A percentile compares a stretch with the other conserved stretches of the same genome.
Conservation (phyloP, 176 grass and related monocot genomes). For the Eragrostis nindensis region DNA sequence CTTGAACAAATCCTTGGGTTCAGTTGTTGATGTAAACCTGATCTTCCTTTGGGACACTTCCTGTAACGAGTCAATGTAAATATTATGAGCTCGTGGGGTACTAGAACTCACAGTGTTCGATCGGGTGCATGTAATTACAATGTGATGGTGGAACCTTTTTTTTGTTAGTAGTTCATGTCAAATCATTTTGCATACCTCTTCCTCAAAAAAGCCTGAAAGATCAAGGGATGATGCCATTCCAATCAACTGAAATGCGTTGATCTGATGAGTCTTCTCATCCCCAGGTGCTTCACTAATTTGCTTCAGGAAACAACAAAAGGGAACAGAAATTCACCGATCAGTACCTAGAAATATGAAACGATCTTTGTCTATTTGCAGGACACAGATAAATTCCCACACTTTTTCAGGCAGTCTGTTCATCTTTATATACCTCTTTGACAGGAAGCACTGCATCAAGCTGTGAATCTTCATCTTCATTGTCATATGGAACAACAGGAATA, state of each 20-base stretch:
- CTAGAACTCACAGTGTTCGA: background rate
- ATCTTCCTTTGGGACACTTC: constrained; percentile 74
- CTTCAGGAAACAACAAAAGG: constrained; percentile 45
- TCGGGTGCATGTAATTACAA: background rate
- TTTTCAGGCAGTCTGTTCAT: background rate
- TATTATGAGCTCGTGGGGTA: background rate
- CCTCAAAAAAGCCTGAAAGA: constrained; percentile 87
- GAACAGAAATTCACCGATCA: background rate
- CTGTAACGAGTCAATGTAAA: constrained; percentile 39
- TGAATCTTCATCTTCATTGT: constrained; percentile 62
- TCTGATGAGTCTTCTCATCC: constrained; percentile 48
- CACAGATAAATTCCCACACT: background rate
- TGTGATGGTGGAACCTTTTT: background rate
- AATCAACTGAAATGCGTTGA: constrained; percentile 94
- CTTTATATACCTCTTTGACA: constrained; percentile 58
- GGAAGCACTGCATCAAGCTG: constrained; percentile 34
- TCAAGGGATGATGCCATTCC: constrained; percentile 93
- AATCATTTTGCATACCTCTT: constrained; percentile 62
- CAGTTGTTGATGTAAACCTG: constrained; percentile 73
- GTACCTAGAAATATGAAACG: background rate
- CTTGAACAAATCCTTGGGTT: constrained; percentile 57
- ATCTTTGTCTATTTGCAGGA: background rate
- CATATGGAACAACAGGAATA: constrained; percentile 50
- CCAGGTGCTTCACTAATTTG: constrained; percentile 25
- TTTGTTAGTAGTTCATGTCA: background rate